Conservation (phyloP, 768 basidiomycete species). For the Sporobolomyces phaffii region DNA sequence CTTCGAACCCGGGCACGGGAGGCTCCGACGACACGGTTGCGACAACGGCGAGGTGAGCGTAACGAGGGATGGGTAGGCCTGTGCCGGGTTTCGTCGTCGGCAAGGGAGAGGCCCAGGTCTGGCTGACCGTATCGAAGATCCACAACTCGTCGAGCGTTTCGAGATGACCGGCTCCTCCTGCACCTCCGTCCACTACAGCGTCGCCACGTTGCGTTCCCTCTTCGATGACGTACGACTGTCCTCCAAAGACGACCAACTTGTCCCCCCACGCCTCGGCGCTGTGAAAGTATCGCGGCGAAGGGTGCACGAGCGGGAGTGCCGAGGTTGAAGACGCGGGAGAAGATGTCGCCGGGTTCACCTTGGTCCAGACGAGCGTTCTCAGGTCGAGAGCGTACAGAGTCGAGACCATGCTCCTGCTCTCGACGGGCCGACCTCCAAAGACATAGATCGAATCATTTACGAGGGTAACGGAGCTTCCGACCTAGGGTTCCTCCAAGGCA, state of each 20-base stretch:
- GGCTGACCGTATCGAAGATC: conserved; percentile 69
- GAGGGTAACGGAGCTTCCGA: conserved; percentile 70
- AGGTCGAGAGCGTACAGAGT: conserved; percentile 89
- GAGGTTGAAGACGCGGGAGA: background rate
- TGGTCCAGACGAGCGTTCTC: conserved; percentile 61
- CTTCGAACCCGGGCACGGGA: background rate
- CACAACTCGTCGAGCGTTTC: conserved; percentile 59
- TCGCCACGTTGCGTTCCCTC: background rate
- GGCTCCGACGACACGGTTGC: background rate
- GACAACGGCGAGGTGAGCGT: conserved; percentile 87
- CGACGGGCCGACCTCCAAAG: conserved; percentile 34
- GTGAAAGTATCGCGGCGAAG: conserved; percentile 88
- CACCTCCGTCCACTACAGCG: background rate
- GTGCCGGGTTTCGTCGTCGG: conserved; percentile 44
- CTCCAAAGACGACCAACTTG: conserved; percentile 86
- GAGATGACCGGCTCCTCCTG: conserved; percentile 1
- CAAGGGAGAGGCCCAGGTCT: conserved; percentile 62
- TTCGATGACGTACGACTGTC: conserved; percentile 70
- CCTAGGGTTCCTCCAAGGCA: conserved; percentile 51
- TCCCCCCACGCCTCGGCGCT: conserved; percentile 60
- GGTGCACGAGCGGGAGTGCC: conserved; percentile 49
- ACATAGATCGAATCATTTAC: conserved; percentile 24
- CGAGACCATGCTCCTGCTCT: conserved; percentile 68
- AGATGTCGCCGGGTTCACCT: conserved; percentile 21
- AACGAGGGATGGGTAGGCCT: conserved; percentile 73